A percentile compares a stretch with the other conserved stretches of the same genome.
Conservation (phyloP, 2,329 filamentous ascomycete genomes). For the Cryphonectria radicalis region DNA sequence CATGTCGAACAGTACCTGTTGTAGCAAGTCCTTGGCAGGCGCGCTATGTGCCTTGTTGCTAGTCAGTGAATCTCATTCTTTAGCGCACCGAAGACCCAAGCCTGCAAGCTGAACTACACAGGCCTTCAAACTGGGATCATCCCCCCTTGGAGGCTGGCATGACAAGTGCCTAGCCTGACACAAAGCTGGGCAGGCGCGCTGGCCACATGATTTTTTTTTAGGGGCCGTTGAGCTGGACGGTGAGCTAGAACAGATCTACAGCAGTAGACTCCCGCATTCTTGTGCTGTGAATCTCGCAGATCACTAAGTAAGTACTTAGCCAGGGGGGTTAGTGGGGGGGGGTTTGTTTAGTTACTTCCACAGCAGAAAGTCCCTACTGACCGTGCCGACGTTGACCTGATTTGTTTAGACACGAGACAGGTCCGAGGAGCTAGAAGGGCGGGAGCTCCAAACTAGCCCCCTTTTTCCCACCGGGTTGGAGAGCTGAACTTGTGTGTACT, state of each 20-base stretch:
- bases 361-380: no score
- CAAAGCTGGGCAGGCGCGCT: neutral
- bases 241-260: slow-evolving; percentile 7
- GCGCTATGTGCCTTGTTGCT: neutral
- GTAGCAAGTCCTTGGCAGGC: neutral
- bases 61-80: slow-evolving; percentile 8
- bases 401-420: neutral
- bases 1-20: neutral
- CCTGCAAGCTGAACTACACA: neutral
- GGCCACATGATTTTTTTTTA: slow-evolving; percentile 16
- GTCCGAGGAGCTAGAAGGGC: neutral
- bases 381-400: neutral
- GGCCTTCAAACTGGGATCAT: neutral
- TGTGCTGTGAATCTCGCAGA: slow-evolving; percentile 13
- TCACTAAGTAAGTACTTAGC: neutral
- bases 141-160: neutral
- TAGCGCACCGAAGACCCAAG: slow-evolving; percentile 8
- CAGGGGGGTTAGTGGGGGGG: no score
- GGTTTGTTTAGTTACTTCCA: neutral
- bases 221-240: slow-evolving; percentile 20
- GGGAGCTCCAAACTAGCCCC: slow-evolving; percentile 12
- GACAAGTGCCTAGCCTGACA: slow-evolving; percentile 7
- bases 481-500: neutral
- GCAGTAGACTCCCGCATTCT: neutral
- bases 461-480: neutral